Evolutionary conservation across 1,284 basidiomycete genomes (phyloP).

Genomic region (Ustilago bromivora): DNA sequence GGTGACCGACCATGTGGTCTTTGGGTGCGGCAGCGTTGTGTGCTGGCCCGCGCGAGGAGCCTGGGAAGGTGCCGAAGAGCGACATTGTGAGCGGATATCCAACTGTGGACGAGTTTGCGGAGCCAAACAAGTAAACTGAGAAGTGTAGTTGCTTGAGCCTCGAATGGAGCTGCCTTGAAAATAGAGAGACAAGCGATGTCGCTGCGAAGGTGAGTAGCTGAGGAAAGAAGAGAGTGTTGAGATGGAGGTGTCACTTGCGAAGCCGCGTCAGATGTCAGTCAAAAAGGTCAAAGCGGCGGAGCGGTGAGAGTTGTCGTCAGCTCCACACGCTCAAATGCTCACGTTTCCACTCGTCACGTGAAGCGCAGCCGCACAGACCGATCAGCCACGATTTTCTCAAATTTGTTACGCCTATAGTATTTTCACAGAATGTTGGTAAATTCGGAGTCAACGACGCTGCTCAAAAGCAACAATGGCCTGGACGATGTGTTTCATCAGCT

Average conservation of each 20-base stretch:
- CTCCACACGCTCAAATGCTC: constrained; percentile 28
- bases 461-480: constrained; percentile 32
- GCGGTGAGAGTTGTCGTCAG: constrained; percentile 31
- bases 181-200: not conserved
- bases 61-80: constrained; percentile 48
- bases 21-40: constrained; percentile 28
- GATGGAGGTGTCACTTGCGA: constrained; percentile 27
- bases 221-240: constrained; percentile 17
- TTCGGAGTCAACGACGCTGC: not conserved
- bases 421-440: not conserved
- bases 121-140: not conserved
- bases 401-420: constrained; percentile 20
- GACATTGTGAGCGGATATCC: constrained; percentile 23
- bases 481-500: constrained; percentile 35
- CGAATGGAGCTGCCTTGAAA: not conserved
- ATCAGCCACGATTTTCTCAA: constrained; percentile 25
- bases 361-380: constrained; percentile 48
- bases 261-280: constrained; percentile 8
- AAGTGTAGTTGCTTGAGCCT: not conserved
- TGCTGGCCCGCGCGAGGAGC: constrained; percentile 39
- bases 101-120: not conserved
- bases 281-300: constrained; percentile 18
- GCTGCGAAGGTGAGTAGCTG: not conserved
- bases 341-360: constrained; percentile 28
- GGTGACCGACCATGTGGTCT: constrained; percentile 59